These are phyloP conservation scores for Saturnispora silvae DNA, from an alignment of 805 yeast species.

Conservation along the genomic window DNA sequence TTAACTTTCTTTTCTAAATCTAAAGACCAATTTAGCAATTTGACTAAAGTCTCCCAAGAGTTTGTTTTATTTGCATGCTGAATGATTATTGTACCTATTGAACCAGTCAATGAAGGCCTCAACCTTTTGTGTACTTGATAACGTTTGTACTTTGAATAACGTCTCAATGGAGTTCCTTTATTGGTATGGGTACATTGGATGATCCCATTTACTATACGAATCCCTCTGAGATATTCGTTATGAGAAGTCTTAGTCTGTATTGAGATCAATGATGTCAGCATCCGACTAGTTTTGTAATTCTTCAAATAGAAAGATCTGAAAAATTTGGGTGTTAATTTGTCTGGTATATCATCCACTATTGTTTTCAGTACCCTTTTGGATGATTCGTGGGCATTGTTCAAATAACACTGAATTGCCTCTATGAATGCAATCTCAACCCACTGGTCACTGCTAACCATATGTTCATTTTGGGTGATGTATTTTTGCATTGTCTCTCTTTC, in stretches of 20 bases:
- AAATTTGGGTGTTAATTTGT: background rate
- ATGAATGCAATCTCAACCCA: conserved; percentile 6
- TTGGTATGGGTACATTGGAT: background rate
- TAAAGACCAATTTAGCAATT: background rate
- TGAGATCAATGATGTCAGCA: background rate
- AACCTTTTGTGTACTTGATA: conserved; percentile 9
- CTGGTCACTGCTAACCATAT: background rate
- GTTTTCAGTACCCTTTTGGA: conserved; percentile 6
- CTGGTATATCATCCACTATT: conserved; percentile 11
- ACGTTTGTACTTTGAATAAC: conserved; percentile 1
- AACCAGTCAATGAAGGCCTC: conserved; percentile 10
- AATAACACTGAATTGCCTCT: background rate
- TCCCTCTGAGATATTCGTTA: background rate
- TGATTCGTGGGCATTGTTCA: background rate
- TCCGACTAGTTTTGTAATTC: background rate
- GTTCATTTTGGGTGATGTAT: background rate
- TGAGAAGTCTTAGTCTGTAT: background rate
- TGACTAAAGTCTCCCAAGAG: background rate
- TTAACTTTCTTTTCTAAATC: conserved; percentile 1
- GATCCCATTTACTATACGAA: conserved; percentile 8
- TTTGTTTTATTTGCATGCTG: background rate
- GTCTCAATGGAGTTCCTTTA: background rate
- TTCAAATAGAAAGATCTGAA: background rate
- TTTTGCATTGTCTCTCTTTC: conserved; percentile 1
- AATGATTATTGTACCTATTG: conserved; percentile 5